phyloP scores from a whole-genome alignment of 768 basidiomycete species.

The Multifurca ochricompacta region DNA sequence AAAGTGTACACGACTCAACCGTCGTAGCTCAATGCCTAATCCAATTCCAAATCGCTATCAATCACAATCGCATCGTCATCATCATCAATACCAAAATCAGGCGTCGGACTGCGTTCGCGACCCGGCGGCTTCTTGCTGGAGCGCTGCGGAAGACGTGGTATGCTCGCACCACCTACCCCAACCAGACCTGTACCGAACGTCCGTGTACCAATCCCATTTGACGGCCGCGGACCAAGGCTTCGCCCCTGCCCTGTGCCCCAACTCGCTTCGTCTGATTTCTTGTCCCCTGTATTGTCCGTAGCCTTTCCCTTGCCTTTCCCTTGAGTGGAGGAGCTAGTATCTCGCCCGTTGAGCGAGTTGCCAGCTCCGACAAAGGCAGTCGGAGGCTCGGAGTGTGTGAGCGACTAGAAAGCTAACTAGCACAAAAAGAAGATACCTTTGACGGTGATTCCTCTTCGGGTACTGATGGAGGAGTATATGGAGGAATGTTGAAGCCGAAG shows the following conservation, averaged over 20 bases:
- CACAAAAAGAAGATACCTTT: slow-evolving; percentile 17
- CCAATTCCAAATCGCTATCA: slow-evolving; percentile 51
- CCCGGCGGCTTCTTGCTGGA: slow-evolving; percentile 27
- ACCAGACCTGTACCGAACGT: slow-evolving; percentile 32
- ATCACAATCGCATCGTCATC: slow-evolving; percentile 74
- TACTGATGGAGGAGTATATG: slow-evolving; percentile 49
- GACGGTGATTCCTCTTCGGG: slow-evolving; percentile 6
- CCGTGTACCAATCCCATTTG: slow-evolving; percentile 31
- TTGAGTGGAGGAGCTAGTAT: slow-evolving; percentile 36
- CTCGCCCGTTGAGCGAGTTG: slow-evolving; percentile 53
- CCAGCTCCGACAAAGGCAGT: slow-evolving; percentile 59
- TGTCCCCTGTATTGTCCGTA: slow-evolving; percentile 13
- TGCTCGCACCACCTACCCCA: slow-evolving; percentile 48
- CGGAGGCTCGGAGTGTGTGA: slow-evolving; percentile 28
- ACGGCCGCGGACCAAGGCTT: slow-evolving; percentile 36
- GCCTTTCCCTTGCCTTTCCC: slow-evolving; percentile 42
- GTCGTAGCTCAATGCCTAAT: background rate
- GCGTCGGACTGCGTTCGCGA: slow-evolving; percentile 51
- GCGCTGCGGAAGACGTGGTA: slow-evolving; percentile 38
- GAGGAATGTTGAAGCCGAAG: slow-evolving; percentile 83
- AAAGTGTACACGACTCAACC: background rate
- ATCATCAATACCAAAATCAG: slow-evolving; percentile 78
- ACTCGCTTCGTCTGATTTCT: slow-evolving; percentile 18
- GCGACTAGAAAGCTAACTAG: background rate
- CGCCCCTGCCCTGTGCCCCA: slow-evolving; percentile 36